Base-by-base conservation (phyloP, 805 yeast species). In the Wickerhamomyces chaumierensis region DNA sequence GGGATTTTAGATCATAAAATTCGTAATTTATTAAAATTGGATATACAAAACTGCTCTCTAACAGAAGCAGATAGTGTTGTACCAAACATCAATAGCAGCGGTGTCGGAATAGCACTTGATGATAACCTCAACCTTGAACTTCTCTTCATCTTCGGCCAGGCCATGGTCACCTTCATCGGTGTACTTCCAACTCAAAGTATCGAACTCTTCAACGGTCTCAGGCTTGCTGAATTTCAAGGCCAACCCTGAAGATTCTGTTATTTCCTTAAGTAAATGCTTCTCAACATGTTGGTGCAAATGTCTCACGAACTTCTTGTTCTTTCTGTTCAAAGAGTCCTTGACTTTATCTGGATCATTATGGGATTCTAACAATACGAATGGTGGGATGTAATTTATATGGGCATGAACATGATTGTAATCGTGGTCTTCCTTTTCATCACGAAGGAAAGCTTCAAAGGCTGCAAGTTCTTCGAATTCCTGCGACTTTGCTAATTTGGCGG, bases 401-500 rank as follows among this genome's bases (percentile, higher is more conserved):
- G 83, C 82, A 52, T 79, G 81, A 47, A 77, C 62, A 48, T 76
- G 71, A 53, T 76, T 83, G 47, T 71, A 77, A 42, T 81, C 88
- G 44, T 80, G 76, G 56, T 81, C 88, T 71, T 83, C 79, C 3
- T 81, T 73, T 52, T 80, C 88, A 53, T 78, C 83, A 51, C 76
- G 69, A 42, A 81, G 63, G 55, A 65, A 81, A 19, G 68, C 65
- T 52, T 78, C 85, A 52, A 81, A 81, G 15, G 73, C 66, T 15
- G 63, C 65, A 42, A 81, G 58, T 38, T 73, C 79, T 35, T 81
- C 88, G 58, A 81, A 81, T 27, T 62, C 62, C 29, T 58, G 50
- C n/a, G 48, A 18, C 32, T 48, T 42, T 33, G 54, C 55, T 2
- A 27, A 15, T 16, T 40, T 42, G n/a, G 39, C 42, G 38, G 48